A percentile compares a stretch with the other conserved stretches of the same genome.
These are phyloP conservation scores for Chalara sp. DNA, from an alignment of 2,329 filamentous ascomycete genomes.

Conservation along the genomic window DNA sequence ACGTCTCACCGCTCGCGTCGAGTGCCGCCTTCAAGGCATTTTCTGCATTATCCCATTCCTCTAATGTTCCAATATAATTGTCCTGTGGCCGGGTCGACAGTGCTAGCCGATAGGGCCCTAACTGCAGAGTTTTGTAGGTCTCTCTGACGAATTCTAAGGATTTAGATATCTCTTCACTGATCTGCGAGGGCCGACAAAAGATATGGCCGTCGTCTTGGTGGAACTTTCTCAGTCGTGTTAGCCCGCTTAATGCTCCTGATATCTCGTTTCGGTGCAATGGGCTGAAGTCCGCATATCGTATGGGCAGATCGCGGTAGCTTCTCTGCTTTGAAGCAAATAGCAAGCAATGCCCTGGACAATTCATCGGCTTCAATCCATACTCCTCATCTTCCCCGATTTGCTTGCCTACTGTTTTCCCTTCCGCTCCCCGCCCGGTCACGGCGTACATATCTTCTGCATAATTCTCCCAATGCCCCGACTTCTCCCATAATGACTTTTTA, in stretches of 20 bases:
- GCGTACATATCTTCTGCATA: conserved; percentile 92
- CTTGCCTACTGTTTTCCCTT: conserved; percentile 27
- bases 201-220: conserved; percentile 91
- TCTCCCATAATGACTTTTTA: conserved; percentile 80
- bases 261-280: conserved; percentile 82
- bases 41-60: conserved; percentile 65
- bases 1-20: conserved; percentile 56
- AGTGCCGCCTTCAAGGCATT: conserved; percentile 57
- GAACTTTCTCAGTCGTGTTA: conserved; percentile 80
- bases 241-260: conserved; percentile 71
- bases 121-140: conserved; percentile 61
- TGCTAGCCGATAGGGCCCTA: conserved; percentile 68
- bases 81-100: conserved; percentile 73
- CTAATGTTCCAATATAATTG: conserved; percentile 67
- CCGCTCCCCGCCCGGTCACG: conserved; percentile 46
- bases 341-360: conserved; percentile 83
- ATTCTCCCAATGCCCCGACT: conserved; percentile 81
- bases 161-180: conserved; percentile 64
- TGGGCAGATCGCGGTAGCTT: conserved; percentile 74
- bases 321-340: conserved; percentile 69
- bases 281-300: conserved; percentile 83
- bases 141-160: conserved; percentile 69
- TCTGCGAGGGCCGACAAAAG: conserved; percentile 74
- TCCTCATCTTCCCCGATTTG: conserved; percentile 55
- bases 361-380: conserved; percentile 88